phyloP scores from a whole-genome alignment of 768 basidiomycete genomes.

The Crucibulum laeve region DNA sequence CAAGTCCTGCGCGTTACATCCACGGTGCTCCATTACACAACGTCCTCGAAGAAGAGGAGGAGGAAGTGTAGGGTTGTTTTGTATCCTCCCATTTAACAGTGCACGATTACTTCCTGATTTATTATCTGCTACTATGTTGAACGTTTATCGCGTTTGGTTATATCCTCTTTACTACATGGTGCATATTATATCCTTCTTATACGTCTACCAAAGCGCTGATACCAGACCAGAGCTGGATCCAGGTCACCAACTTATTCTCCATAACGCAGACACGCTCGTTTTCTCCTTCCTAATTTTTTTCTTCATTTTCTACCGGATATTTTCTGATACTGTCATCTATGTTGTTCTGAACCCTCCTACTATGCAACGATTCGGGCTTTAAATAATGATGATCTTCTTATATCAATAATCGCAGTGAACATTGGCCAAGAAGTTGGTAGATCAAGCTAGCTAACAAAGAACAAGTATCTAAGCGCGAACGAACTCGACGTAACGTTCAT shows the following conservation, averaged over 20 bases:
- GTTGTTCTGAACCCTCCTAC: background rate
- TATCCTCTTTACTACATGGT: background rate
- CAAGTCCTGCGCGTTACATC: slow-evolving; percentile 67
- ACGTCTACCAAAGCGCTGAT: background rate
- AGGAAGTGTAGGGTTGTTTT: slow-evolving; percentile 30
- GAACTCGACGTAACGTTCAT: slow-evolving; percentile 9
- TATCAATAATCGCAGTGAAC: no score
- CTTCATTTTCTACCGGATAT: background rate
- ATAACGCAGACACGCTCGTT: slow-evolving; percentile 1
- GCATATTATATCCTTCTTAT: background rate
- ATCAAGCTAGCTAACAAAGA: no score
- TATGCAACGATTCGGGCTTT: slow-evolving; percentile 3
- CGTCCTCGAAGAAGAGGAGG: slow-evolving; percentile 80
- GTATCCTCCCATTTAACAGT: background rate
- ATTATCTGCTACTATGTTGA: background rate
- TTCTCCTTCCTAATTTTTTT: background rate
- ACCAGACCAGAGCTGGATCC: background rate
- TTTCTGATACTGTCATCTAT: slow-evolving; percentile 3
- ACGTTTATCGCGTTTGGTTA: background rate
- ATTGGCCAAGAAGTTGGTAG: no score
- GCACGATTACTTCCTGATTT: no score
- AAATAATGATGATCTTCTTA: background rate
- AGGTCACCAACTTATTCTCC: background rate
- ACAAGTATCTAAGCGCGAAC: no score
- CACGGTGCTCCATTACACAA: slow-evolving; percentile 87